These are phyloP conservation scores for Candida methanosorbosa DNA, from an alignment of 805 yeast species.

Conservation along the genomic window DNA sequence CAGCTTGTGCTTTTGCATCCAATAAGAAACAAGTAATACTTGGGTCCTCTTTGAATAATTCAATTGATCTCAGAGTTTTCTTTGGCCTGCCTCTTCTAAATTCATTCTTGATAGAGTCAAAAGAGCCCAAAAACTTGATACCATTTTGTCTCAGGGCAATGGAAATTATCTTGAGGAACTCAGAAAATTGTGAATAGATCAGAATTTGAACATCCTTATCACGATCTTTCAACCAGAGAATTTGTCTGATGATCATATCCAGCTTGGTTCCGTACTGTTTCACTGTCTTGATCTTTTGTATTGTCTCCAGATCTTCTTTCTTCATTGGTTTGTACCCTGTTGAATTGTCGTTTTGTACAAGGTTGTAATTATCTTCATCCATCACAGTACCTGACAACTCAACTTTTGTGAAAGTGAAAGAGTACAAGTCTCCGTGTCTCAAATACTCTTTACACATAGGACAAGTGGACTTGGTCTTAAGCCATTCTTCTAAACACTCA, in stretches of 20 bases:
- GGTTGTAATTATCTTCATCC: slow-evolving; percentile 14
- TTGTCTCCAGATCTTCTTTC: slow-evolving; percentile 31
- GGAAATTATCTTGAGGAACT: slow-evolving; percentile 57
- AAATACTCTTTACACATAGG: slow-evolving; percentile 72
- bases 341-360: neutral
- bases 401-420: slow-evolving; percentile 53
- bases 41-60: slow-evolving; percentile 50
- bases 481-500: slow-evolving; percentile 74
- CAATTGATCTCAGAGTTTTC: slow-evolving; percentile 30
- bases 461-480: slow-evolving; percentile 42
- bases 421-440: slow-evolving; percentile 46
- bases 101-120: slow-evolving; percentile 19
- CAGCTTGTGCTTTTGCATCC: slow-evolving; percentile 79
- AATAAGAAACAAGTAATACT: slow-evolving; percentile 75
- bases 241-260: slow-evolving; percentile 70
- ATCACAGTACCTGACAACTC: slow-evolving; percentile 40
- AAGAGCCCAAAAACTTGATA: slow-evolving; percentile 49
- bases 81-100: slow-evolving; percentile 22
- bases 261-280: slow-evolving; percentile 76
- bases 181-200: slow-evolving; percentile 85
- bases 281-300: slow-evolving; percentile 32
- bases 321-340: slow-evolving; percentile 34
- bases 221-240: slow-evolving; percentile 48
- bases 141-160: slow-evolving; percentile 54
- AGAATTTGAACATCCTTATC: slow-evolving; percentile 70